Base-by-base conservation (phyloP, 1,139 yeast species). In the Kodamaea arcana region DNA sequence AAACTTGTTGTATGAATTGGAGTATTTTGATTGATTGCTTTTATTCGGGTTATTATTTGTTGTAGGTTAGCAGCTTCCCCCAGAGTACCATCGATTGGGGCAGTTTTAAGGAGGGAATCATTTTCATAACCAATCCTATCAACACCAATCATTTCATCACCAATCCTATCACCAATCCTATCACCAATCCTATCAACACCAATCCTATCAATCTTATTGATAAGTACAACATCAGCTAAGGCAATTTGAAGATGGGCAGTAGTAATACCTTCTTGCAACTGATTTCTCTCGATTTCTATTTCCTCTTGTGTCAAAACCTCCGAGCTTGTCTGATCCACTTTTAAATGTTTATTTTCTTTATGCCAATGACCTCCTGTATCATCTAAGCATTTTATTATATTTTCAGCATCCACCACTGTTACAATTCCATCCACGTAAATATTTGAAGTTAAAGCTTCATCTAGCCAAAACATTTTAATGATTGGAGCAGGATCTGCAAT, bases 401-500 rank as follows among this genome's bases (percentile, higher is more conserved):
- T 81, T 34, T 73, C 78, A 1, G 86, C 70, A 58, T 92, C 98
- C 31, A 92, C 67, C 4, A 94, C 97, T 0, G 97, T 84, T n/a
- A 94, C 75, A 4, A 92, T 88, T 0, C 97, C 96, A 59, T 92
- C 98, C 29, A 92, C 82, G 54, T 85, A 86, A 2, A 92, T 86
- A 45, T 79, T 81, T 5, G 95, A 81, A 10, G 82, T 72, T 37
- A 92, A 65, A 0, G 92, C 97, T 24, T 85, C 94, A 56, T 92
- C 98, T 27, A 90, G 69, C 98, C 98, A 92, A 58, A 92, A 92
- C 96, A 92, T 92, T 46, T 80, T 78, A 7, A 97, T 96, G 24
- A 92, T 87, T 0, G 97, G 97, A 0, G 83, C 97, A 0, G 98
- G 98, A 54, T 92, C 97, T 0, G 99, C 98, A n/a, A 94, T 72